These are phyloP conservation scores for Zygoascus bituminiphila DNA, from an alignment of 805 yeast genomes.

Conservation along the genomic window DNA sequence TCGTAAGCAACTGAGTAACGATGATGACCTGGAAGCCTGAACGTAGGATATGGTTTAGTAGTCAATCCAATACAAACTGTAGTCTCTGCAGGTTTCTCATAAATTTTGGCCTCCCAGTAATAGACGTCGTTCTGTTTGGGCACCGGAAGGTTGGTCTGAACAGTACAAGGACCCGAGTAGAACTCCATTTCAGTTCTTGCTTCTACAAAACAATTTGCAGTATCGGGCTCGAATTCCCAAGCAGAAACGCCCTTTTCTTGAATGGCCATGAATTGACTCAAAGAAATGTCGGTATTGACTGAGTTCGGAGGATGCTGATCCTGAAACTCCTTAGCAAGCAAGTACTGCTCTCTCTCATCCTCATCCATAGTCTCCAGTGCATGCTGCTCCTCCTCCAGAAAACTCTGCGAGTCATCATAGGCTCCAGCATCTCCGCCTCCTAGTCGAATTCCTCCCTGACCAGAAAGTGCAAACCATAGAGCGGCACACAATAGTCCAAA, in stretches of 20 bases:
- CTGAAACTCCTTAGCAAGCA: slow-evolving; percentile 48
- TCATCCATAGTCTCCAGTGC: slow-evolving; percentile 56
- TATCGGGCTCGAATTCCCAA: slow-evolving; percentile 63
- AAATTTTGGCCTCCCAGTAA: slow-evolving; percentile 82
- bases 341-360: slow-evolving; percentile 47
- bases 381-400: slow-evolving; percentile 52
- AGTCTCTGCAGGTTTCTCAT: slow-evolving; percentile 47
- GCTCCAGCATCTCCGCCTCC: slow-evolving; percentile 44
- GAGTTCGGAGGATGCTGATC: slow-evolving; percentile 37
- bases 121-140: slow-evolving; percentile 78
- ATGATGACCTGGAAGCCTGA: slow-evolving; percentile 89
- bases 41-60: slow-evolving; percentile 86
- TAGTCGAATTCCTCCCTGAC: slow-evolving; percentile 28
- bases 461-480: slow-evolving; percentile 28
- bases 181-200: slow-evolving; percentile 51
- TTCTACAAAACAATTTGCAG: slow-evolving; percentile 52
- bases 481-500: slow-evolving; percentile 25
- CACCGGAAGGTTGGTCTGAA: slow-evolving; percentile 76
- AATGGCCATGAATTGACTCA: slow-evolving; percentile 56
- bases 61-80: slow-evolving; percentile 67
- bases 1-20: slow-evolving; percentile 81
- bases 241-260: slow-evolving; percentile 87
- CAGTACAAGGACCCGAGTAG: slow-evolving; percentile 47
- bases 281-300: slow-evolving; percentile 34
- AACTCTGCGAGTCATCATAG: slow-evolving; percentile 54